Base-by-base conservation (phyloP, 371 early-diverging fungal species). In the Conidiobolus incongruus region DNA sequence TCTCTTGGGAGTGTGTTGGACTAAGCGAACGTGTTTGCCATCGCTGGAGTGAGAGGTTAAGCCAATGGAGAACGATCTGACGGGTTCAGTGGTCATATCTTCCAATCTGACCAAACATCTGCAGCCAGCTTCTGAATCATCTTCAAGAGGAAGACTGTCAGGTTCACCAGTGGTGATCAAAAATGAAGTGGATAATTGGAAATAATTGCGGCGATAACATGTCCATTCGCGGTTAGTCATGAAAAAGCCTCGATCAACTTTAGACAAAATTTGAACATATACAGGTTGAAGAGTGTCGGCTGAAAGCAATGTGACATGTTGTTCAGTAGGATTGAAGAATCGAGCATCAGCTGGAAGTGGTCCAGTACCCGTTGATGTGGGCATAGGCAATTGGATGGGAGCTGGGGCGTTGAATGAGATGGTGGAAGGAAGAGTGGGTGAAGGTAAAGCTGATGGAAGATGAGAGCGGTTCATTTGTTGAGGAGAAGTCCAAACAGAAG, bases 1-100 rank as follows among this genome's bases (percentile, higher is more conserved):
- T 33, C 93, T 75, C 56, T 92, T 92, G n/a, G 89, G 75, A 4
- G 93, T 90, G 49, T 88, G 89, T 56, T 92, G 90, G 13, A 89
- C 72, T 4, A 92, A 59, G 26, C 84, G 83, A 23, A 92, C 75
- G 13, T 58, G 56, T 46, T 72, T 71, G 40, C 77, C 79, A 40
- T 68, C 70, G 45, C 67, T 68, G 22, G 72, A 67, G n/a, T 72
- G 72, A 12, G 88, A 78, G 0, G 72, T 62, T 22, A 88, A 69
- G 19, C 77, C 76, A 29, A 88, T 55, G 1, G 63, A 48, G 51
- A 87, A 89, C 26, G 62, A 59, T 20, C 53, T 60, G 12, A 75
- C 66, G 24, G 60, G 60, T 41, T 65, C 52, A 20, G 66, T 53
- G 36, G 56, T 43, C 22, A 66, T 61, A 11, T 63, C 56, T 35